Evolutionary conservation across 306 rosid species (phyloP).

Genomic region (Leucaena leucocephala): DNA sequence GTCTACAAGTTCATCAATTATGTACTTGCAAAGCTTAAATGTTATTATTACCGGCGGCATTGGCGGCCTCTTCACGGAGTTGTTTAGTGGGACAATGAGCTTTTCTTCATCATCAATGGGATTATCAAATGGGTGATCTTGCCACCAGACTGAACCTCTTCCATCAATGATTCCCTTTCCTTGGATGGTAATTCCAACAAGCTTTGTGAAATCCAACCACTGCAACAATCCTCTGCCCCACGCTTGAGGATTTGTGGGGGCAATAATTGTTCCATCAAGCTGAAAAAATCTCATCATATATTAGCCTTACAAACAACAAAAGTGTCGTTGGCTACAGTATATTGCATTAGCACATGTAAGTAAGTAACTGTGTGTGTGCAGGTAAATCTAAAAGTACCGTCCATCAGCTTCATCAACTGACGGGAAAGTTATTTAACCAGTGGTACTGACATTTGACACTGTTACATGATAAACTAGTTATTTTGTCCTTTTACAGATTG

Average conservation of each 20-base stretch:
- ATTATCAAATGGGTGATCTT: slow-evolving; percentile 58
- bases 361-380: background rate
- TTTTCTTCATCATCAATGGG: slow-evolving; percentile 79
- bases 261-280: slow-evolving; percentile 91
- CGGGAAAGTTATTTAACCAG: background rate
- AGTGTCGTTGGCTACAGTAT: slow-evolving; percentile 20
- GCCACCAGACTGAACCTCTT: slow-evolving; percentile 96
- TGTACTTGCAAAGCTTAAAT: background rate
- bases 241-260: slow-evolving; percentile 67
- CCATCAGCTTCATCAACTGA: background rate
- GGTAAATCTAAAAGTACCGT: background rate
- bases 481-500: background rate
- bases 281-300: slow-evolving; percentile 32
- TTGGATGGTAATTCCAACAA: slow-evolving; percentile 73
- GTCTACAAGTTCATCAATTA: no score
- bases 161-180: slow-evolving; percentile 89
- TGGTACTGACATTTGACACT: background rate
- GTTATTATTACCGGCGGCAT: slow-evolving; percentile 33
- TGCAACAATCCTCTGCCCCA: slow-evolving; percentile 84
- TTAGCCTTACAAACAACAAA: slow-evolving; percentile 19
- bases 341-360: no score
- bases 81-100: slow-evolving; percentile 71
- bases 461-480: background rate
- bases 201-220: slow-evolving; percentile 84
- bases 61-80: slow-evolving; percentile 51